Evolutionary conservation across 768 basidiomycete species (phyloP).

Genomic region (Steccherinum ochraceum): DNA sequence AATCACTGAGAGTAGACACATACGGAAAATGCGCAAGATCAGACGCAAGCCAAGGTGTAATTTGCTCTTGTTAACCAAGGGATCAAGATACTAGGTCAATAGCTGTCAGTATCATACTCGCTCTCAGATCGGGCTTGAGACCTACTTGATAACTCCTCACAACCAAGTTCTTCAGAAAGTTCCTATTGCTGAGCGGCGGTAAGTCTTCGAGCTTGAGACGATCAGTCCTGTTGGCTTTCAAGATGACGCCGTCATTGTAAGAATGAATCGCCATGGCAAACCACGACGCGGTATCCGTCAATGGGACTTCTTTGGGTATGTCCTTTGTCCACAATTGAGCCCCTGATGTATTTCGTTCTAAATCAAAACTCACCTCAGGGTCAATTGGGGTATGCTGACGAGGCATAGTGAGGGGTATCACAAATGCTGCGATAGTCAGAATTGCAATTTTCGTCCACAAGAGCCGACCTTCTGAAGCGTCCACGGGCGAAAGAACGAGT

Average conservation of each 20-base stretch:
- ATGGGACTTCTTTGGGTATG: slow-evolving; percentile 17
- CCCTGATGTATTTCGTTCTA: not conserved
- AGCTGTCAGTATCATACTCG: no score
- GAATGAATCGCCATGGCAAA: slow-evolving; percentile 30
- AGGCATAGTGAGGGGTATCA: slow-evolving; percentile 30
- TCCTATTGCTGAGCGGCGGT: slow-evolving; percentile 23
- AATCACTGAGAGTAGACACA: no score
- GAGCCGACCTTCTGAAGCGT: slow-evolving; percentile 22
- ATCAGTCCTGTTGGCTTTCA: slow-evolving; percentile 17
- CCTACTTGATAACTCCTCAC: slow-evolving; percentile 16
- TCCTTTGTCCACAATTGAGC: not conserved
- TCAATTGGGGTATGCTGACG: slow-evolving; percentile 31
- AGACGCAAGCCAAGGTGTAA: not conserved
- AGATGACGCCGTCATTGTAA: slow-evolving; percentile 29
- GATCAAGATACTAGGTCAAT: slow-evolving; percentile 30
- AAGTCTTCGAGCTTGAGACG: slow-evolving; percentile 24
- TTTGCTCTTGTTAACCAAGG: slow-evolving; percentile 11
- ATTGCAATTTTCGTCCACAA: slow-evolving; percentile 30
- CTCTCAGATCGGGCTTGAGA: no score
- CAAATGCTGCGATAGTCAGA: slow-evolving; percentile 23
- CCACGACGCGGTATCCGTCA: slow-evolving; percentile 35
- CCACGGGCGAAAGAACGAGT: slow-evolving; percentile 24
- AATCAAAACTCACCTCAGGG: slow-evolving; percentile 15
- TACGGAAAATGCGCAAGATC: not conserved
- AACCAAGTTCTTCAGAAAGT: slow-evolving; percentile 14